Percentiles rank a stretch among this genome's conserved stretches.
These are phyloP conservation scores for Jamesozyma spencerorum DNA, from an alignment of 805 yeast genomes.

Conservation along the genomic window DNA sequence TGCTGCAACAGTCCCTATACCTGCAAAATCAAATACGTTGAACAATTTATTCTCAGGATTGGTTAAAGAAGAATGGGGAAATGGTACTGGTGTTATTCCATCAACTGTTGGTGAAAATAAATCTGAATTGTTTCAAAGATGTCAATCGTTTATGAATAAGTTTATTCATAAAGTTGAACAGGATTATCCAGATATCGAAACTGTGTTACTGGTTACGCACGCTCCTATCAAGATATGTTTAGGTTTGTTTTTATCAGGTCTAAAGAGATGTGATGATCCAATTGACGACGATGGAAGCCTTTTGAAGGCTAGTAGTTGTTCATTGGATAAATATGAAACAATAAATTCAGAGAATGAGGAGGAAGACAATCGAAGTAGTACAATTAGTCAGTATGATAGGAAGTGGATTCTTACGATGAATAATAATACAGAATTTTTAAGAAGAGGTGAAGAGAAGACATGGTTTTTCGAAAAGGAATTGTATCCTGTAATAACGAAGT, in stretches of 20 bases:
- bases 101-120: slow-evolving; percentile 64
- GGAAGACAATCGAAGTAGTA: neutral
- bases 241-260: slow-evolving; percentile 64
- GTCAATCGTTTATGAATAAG: slow-evolving; percentile 41
- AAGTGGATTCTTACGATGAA: slow-evolving; percentile 58
- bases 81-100: slow-evolving; percentile 46
- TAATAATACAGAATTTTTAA: slow-evolving; percentile 64
- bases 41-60: slow-evolving; percentile 44
- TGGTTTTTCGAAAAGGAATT: slow-evolving; percentile 74
- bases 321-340: slow-evolving; percentile 54
- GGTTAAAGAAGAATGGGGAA: slow-evolving; percentile 37
- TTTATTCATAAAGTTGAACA: slow-evolving; percentile 52
- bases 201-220: slow-evolving; percentile 72
- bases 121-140: slow-evolving; percentile 57
- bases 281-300: slow-evolving; percentile 39
- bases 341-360: neutral
- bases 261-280: slow-evolving; percentile 40
- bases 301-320: slow-evolving; percentile 74
- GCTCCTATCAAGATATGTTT: slow-evolving; percentile 89
- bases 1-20: slow-evolving; percentile 53
- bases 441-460: slow-evolving; percentile 83
- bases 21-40: slow-evolving; percentile 46
- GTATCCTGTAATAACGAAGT: slow-evolving; percentile 41
- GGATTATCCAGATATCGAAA: slow-evolving; percentile 49
- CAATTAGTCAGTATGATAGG: slow-evolving; percentile 1